Conservation (phyloP, 345 rosid species). For the Rhizophora apiculata region DNA sequence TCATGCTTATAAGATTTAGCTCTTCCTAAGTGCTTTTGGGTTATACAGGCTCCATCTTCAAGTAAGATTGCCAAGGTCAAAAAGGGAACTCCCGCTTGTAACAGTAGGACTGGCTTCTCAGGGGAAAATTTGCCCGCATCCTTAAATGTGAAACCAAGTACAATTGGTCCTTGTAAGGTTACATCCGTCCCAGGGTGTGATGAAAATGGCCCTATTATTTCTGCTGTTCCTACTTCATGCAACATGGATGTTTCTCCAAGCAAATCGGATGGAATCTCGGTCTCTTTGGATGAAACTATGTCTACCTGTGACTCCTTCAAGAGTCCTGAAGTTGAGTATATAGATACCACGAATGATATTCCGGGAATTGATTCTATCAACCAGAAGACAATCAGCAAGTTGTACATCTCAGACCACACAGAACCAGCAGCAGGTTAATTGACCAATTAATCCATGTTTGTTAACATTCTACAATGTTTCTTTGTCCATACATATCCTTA, state of each 20-base stretch:
- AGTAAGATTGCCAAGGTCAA: conserved; percentile 55
- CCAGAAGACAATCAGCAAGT: conserved; percentile 69
- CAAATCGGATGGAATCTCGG: conserved; percentile 53
- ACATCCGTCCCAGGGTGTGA: conserved; percentile 28
- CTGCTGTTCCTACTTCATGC: conserved; percentile 26
- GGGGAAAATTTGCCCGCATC: conserved; percentile 29
- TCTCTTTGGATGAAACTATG: conserved; percentile 74
- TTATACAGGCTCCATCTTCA: conserved; percentile 46
- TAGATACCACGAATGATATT: conserved; percentile 47
- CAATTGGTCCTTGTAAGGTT: conserved; percentile 32
- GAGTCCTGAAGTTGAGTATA: conserved; percentile 83
- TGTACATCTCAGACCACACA: conserved; percentile 55
- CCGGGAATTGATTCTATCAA: conserved; percentile 54
- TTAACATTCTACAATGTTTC: background rate
- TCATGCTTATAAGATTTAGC: background rate
- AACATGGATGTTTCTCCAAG: conserved; percentile 49
- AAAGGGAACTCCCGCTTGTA: conserved; percentile 39
- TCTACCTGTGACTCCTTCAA: conserved; percentile 78
- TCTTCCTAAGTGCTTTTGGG: conserved; percentile 14
- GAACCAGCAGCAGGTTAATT: conserved; percentile 43
- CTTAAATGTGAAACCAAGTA: conserved; percentile 32
- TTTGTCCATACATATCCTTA: background rate
- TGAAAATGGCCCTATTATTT: conserved; percentile 23
- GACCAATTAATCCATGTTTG: background rate
- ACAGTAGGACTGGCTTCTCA: conserved; percentile 21